Percentiles rank a stretch among this genome's conserved stretches.
These are phyloP conservation scores for Diaporthe eres DNA, from an alignment of 2,329 filamentous ascomycete genomes.

Conservation along the genomic window DNA sequence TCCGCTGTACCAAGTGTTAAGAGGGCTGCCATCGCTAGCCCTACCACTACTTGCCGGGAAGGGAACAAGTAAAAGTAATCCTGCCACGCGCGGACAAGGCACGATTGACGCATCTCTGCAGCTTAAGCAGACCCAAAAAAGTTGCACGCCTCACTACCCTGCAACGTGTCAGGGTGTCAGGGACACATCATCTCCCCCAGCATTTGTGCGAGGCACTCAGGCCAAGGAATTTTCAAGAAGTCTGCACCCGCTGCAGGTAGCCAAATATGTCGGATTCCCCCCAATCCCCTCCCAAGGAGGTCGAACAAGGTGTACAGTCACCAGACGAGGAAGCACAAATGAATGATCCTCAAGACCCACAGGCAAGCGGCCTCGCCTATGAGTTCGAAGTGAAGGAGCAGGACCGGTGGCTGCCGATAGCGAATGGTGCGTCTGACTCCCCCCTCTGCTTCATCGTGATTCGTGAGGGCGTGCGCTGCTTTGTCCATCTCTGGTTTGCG, in stretches of 20 bases:
- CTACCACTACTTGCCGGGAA: constrained; percentile 46
- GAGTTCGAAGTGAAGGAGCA: constrained; percentile 99
- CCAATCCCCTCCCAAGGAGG: constrained; percentile 93
- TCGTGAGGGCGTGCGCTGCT: constrained; percentile 50
- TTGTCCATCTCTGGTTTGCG: constrained; percentile 48
- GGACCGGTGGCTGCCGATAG: constrained; percentile 99
- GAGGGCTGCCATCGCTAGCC: constrained; percentile 61
- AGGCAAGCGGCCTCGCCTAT: constrained; percentile 81
- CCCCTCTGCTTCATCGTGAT: constrained; percentile 53
- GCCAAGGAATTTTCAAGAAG: constrained; percentile 72
- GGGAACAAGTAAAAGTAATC: constrained; percentile 50
- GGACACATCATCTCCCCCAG: constrained; percentile 72
- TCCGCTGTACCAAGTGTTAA: constrained; percentile 53
- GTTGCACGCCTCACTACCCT: constrained; percentile 68
- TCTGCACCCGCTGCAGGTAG: constrained; percentile 76
- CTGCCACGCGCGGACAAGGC: constrained; percentile 49
- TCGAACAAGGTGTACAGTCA: constrained; percentile 93
- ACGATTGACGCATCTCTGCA: constrained; percentile 70
- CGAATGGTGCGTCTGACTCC: constrained; percentile 89
- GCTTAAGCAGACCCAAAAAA: constrained; percentile 61
- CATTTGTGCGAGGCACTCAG: constrained; percentile 69
- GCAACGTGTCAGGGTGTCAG: constrained; percentile 69
- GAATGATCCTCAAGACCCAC: constrained; percentile 87
- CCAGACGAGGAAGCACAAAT: constrained; percentile 95
- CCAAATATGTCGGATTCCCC: constrained; percentile 92